Percentiles rank a stretch among this genome's conserved stretches.
phyloP scores from a whole-genome alignment of 106 monocot genomes.

The Allium fistulosum region DNA sequence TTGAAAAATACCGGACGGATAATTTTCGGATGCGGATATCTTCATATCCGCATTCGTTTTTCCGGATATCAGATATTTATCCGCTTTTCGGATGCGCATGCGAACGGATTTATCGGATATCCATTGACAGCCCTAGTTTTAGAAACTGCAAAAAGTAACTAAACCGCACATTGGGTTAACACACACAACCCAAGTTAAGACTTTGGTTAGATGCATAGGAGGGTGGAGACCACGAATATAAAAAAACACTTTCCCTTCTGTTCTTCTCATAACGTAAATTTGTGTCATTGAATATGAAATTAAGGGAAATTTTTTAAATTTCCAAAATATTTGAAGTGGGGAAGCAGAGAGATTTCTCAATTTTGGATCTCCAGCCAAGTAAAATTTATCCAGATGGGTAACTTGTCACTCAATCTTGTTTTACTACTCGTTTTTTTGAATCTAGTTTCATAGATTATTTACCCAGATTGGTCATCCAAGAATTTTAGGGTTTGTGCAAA shows the following conservation, averaged over 20 bases:
- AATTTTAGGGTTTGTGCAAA: neutral
- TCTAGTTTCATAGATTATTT: slow-evolving; percentile 7
- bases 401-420: neutral
- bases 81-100: no score
- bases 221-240: neutral
- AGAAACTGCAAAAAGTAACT: neutral
- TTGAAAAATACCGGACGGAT: no score
- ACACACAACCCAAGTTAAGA: slow-evolving; percentile 8
- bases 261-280: no score
- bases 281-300: no score
- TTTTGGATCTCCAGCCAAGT: neutral
- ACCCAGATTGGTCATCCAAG: slow-evolving; percentile 3
- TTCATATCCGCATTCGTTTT: no score
- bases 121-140: no score
- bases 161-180: slow-evolving; percentile 3
- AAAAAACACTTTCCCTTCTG: neutral
- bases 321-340: neutral
- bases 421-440: slow-evolving; percentile 1
- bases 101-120: no score
- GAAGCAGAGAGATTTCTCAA: neutral
- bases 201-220: neutral
- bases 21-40: no score
- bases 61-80: no score
- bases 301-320: neutral
- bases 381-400: slow-evolving; percentile 2